Evolutionary conservation across 2,329 filamentous ascomycete genomes (phyloP).

Genomic region (Aspergillus brasiliensis): DNA sequence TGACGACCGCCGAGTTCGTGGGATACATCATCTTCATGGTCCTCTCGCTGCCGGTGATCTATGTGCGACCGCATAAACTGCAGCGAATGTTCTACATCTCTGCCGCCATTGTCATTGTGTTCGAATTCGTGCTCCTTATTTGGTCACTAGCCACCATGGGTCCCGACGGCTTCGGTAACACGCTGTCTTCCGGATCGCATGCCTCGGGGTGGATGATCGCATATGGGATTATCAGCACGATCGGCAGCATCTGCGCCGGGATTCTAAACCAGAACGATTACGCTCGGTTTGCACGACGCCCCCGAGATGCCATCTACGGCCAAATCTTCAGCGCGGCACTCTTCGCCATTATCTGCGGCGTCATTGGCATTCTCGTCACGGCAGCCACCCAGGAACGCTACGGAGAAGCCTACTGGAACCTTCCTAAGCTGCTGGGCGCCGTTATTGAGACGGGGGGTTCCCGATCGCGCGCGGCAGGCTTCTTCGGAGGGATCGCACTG

Average conservation of each 20-base stretch:
- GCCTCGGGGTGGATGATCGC: slow-evolving; percentile 27
- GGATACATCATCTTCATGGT: slow-evolving; percentile 50
- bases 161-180: slow-evolving; percentile 25
- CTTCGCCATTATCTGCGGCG: slow-evolving; percentile 23
- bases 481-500: slow-evolving; percentile 27
- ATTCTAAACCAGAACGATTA: slow-evolving; percentile 38
- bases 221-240: slow-evolving; percentile 33
- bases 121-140: slow-evolving; percentile 47
- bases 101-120: slow-evolving; percentile 44
- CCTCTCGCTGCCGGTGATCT: slow-evolving; percentile 48
- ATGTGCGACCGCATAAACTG: slow-evolving; percentile 49
- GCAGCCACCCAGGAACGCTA: slow-evolving; percentile 31
- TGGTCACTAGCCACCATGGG: slow-evolving; percentile 52
- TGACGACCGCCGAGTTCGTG: slow-evolving; percentile 50
- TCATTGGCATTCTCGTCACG: slow-evolving; percentile 34
- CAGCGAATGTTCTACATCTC: slow-evolving; percentile 48
- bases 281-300: slow-evolving; percentile 29
- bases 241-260: slow-evolving; percentile 34
- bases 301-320: slow-evolving; percentile 25
- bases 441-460: slow-evolving; percentile 25
- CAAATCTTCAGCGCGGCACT: slow-evolving; percentile 28
- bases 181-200: not conserved
- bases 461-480: slow-evolving; percentile 25
- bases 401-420: slow-evolving; percentile 29
- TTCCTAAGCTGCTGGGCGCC: slow-evolving; percentile 26